Conservation (phyloP, 108 stramenopile species). For the Chaetoceros muelleri region DNA sequence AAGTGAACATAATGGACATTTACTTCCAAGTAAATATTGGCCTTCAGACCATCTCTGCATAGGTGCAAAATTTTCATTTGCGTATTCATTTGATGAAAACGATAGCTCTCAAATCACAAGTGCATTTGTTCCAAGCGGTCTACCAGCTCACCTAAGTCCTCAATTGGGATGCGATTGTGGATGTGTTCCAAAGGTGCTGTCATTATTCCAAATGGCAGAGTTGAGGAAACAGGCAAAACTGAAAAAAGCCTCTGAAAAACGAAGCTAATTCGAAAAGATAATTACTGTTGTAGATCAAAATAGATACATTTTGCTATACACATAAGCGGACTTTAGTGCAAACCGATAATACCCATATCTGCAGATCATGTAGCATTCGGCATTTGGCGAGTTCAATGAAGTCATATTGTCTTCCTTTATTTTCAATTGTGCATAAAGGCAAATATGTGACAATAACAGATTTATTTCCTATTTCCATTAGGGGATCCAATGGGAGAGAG, state of each 20-base stretch:
- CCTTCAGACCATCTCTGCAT: conserved; percentile 81
- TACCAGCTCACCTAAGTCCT: neutral
- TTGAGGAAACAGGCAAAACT: conserved; percentile 42
- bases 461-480: too few relatives aligned
- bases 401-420: too few relatives aligned
- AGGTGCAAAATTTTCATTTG: conserved; percentile 41
- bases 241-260: conserved; percentile 5
- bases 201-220: conserved; percentile 78
- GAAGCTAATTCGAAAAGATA: too few relatives aligned
- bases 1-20: conserved; percentile 37
- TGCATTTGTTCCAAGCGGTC: neutral
- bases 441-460: too few relatives aligned
- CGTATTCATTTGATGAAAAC: conserved; percentile 2
- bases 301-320: too few relatives aligned
- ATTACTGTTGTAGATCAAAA: too few relatives aligned
- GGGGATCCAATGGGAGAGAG: too few relatives aligned
- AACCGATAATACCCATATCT: too few relatives aligned
- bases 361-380: too few relatives aligned
- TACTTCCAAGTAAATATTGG: conserved; percentile 69
- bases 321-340: too few relatives aligned
- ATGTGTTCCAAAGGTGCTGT: conserved; percentile 52
- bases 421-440: too few relatives aligned
- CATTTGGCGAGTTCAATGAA: too few relatives aligned
- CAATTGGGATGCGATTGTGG: conserved; percentile 43
- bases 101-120: neutral